Percentiles rank a stretch among this genome's conserved stretches.
Conservation (phyloP, 2,329 filamentous ascomycete species). For the Camillea tinctor region DNA sequence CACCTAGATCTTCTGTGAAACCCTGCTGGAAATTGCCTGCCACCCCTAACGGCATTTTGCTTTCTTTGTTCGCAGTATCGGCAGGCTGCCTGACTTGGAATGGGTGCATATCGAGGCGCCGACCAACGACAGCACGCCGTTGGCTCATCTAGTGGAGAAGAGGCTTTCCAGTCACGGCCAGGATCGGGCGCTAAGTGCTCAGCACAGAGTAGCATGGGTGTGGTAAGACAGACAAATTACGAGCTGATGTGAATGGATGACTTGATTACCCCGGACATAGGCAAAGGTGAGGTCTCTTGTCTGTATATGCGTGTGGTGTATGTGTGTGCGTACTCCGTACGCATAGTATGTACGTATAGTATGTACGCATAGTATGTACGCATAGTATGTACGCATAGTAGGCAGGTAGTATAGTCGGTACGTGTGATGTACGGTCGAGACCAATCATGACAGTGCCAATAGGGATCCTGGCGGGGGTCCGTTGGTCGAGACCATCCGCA, state of each 20-base stretch:
- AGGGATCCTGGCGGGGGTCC: constrained; percentile 9
- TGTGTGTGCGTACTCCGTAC: too few species aligned
- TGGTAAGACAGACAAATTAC: neutral
- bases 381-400: neutral
- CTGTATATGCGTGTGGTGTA: neutral
- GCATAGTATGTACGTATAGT: too few species aligned
- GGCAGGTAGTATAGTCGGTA: constrained; percentile 13
- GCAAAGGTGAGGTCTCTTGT: neutral
- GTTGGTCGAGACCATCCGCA: neutral
- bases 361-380: too few species aligned
- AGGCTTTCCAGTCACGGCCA: neutral
- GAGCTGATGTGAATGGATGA: neutral
- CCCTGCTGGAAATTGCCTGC: neutral
- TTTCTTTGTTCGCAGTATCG: neutral
- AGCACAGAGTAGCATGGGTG: neutral
- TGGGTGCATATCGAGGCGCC: neutral
- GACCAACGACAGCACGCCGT: neutral
- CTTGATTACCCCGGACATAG: neutral
- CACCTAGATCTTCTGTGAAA: neutral
- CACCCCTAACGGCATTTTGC: neutral
- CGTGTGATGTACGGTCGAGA: constrained; percentile 14
- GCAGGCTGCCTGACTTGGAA: neutral
- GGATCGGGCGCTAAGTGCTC: neutral
- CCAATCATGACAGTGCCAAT: constrained; percentile 11
- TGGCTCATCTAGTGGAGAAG: neutral